A percentile compares a stretch with the other conserved stretches of the same genome.
These are phyloP conservation scores for Kuraishia ogatae DNA, from an alignment of 805 yeast genomes.

Conservation along the genomic window DNA sequence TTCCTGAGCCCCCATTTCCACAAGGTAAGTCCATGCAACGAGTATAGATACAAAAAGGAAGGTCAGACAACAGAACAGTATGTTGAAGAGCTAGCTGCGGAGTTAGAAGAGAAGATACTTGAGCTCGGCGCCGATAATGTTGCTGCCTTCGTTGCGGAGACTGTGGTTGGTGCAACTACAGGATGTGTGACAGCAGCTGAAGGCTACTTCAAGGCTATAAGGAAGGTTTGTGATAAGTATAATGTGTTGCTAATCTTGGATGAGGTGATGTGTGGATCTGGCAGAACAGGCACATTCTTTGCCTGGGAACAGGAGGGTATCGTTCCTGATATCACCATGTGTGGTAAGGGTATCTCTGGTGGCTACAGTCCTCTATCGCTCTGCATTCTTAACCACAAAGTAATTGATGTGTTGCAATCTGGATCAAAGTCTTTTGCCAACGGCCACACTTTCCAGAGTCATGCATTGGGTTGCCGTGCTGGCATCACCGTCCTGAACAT, in stretches of 20 bases:
- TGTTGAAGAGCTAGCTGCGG: constrained; percentile 10
- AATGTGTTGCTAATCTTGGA: constrained; percentile 42
- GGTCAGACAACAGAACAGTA: constrained; percentile 9
- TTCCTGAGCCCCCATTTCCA: constrained; percentile 8
- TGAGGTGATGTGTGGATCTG: constrained; percentile 49
- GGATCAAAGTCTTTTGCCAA: constrained; percentile 12
- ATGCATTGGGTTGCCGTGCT: constrained; percentile 21
- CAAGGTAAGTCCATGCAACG: constrained; percentile 12
- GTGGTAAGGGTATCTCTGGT: constrained; percentile 24
- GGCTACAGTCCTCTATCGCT: constrained; percentile 24
- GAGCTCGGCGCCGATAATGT: constrained; percentile 16
- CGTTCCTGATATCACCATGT: constrained; percentile 23
- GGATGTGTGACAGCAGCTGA: constrained; percentile 13
- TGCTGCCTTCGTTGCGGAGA: constrained; percentile 16
- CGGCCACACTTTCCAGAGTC: constrained; percentile 19
- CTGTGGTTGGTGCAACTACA: constrained; percentile 15
- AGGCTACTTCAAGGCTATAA: constrained; percentile 19
- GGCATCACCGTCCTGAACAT: constrained; percentile 21
- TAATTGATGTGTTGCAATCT: constrained; percentile 13
- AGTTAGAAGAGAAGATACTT: constrained; percentile 15
- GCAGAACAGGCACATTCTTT: constrained; percentile 42
- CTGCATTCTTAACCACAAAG: constrained; percentile 15
- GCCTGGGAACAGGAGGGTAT: constrained; percentile 21
- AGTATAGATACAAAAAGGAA: constrained; percentile 8
- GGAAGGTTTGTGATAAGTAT: constrained; percentile 24